Evolutionary conservation across 2,329 filamentous ascomycete species (phyloP), one percentile per base, ranked within the genome.

Genomic region (Dothistroma pini): DNA sequence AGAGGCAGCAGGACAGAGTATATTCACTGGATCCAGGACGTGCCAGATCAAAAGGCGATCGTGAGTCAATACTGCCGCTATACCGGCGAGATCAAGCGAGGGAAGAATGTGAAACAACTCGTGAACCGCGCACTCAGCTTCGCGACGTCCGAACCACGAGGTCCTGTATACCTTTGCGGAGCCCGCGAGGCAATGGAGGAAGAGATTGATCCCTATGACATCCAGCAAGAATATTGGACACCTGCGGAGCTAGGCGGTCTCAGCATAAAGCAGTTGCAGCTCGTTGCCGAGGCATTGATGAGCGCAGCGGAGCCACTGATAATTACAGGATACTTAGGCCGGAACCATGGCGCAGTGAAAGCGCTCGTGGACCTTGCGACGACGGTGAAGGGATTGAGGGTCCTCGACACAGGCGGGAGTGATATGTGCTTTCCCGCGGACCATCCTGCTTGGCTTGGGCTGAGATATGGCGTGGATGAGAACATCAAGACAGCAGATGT

Each of bases 61-160:
- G 79, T 96, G 3, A 80, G 84, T 0, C 91, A 96, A 77, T 96
- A 96, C 75, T 96, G 92, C 73, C 84, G 91, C 10, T 96, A 95
- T 71, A 79, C 87, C 0, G 90, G 83, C 3, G 92, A 96, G 78
- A 87, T 96, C 75, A 93, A 92, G 78, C 88, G 89, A 2, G 91
- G 90, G 16, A 84, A 84, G 71, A 96, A 96, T 70, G 85, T 96
- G 62, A 96, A 96, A 80, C 91, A 96, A 78, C 87, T 96, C 77
- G 89, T 96, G 62, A 91, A 91, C 71, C 87, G 91, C 1, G 91
- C 91, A 0, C 75, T 96, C 59, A 90, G 91, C 68, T 96, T 95
- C 71, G 90, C 91, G 0, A 89, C 79, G 53, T 90, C 86, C 31
- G 88, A 88, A 57, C 91, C 91, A 0, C 83, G 87, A 64, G 91